Percentiles rank a stretch among this genome's conserved stretches.
Conservation (phyloP, 495 filamentous ascomycete species). For the Pseudomonodictys pantanalensis region DNA sequence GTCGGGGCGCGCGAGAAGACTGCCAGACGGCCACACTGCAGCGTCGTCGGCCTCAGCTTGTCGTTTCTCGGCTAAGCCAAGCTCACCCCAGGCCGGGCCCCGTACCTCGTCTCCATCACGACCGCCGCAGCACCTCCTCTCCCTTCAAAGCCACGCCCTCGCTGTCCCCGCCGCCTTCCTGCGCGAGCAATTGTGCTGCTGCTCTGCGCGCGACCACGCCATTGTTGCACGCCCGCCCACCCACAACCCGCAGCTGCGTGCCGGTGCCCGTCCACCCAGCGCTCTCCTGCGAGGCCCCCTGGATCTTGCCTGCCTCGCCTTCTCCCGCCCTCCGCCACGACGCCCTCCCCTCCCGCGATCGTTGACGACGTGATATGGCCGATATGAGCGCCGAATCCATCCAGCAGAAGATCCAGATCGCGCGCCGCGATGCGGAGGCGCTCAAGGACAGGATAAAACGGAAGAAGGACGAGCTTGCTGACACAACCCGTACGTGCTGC, state of each 20-base stretch:
- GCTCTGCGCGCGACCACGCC: constrained; percentile 25
- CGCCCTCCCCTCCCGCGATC: neutral
- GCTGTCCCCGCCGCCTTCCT: constrained; percentile 28
- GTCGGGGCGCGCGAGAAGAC: neutral
- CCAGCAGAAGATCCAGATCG: constrained; percentile 89
- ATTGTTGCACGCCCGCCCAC: neutral
- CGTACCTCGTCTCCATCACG: constrained; percentile 23
- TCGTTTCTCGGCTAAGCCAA: constrained; percentile 26
- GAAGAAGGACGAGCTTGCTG: constrained; percentile 98
- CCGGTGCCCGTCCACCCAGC: constrained; percentile 22
- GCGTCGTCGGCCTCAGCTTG: neutral
- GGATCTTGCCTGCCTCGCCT: constrained; percentile 30
- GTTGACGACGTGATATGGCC: constrained; percentile 39
- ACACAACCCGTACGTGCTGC: constrained; percentile 81
- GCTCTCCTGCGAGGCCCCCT: constrained; percentile 31
- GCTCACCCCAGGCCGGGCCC: constrained; percentile 13
- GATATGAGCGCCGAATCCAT: constrained; percentile 71
- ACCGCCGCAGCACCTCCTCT: constrained; percentile 14
- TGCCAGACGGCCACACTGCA: neutral
- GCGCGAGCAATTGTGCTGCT: constrained; percentile 30
- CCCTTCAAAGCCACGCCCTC: constrained; percentile 1
- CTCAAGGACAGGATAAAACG: constrained; percentile 98
- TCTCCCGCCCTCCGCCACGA: neutral
- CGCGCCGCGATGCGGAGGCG: constrained; percentile 94
- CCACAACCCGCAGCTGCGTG: constrained; percentile 20